These are phyloP conservation scores for Hypoxylon cercidicola DNA, from an alignment of 495 filamentous ascomycete species.

Conservation along the genomic window DNA sequence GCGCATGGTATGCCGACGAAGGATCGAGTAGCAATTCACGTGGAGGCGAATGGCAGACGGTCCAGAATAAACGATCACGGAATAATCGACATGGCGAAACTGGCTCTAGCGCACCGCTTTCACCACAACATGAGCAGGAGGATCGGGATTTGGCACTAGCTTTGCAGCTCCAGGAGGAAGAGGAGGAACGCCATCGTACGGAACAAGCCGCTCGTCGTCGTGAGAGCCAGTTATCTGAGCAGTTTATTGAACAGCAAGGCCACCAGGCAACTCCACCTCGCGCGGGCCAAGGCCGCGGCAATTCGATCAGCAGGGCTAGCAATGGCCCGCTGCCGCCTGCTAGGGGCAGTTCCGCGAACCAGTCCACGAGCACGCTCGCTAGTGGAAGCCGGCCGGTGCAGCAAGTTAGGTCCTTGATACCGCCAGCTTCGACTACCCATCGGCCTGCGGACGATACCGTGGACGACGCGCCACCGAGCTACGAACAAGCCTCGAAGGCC, in stretches of 20 bases:
- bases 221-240: constrained; percentile 62
- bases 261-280: constrained; percentile 37
- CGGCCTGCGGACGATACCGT: constrained; percentile 58
- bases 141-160: constrained; percentile 83
- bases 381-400: constrained; percentile 44
- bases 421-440: constrained; percentile 48
- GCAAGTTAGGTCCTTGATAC: constrained; percentile 57
- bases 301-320: constrained; percentile 37
- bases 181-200: constrained; percentile 71
- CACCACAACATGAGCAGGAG: constrained; percentile 68
- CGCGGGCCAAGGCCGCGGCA: constrained; percentile 32
- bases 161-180: constrained; percentile 84
- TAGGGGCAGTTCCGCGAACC: constrained; percentile 36
- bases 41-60: constrained; percentile 62
- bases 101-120: constrained; percentile 43
- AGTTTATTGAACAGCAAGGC: constrained; percentile 67
- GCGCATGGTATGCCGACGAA: constrained; percentile 17
- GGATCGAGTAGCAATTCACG: constrained; percentile 31
- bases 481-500: constrained; percentile 79
- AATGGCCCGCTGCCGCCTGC: constrained; percentile 29
- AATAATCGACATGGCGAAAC: constrained; percentile 40
- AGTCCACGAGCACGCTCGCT: constrained; percentile 35
- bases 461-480: constrained; percentile 78
- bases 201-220: constrained; percentile 60
- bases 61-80: constrained; percentile 51